Conservation (phyloP, 164 flowering plant species). For the Berberis vulgaris region DNA sequence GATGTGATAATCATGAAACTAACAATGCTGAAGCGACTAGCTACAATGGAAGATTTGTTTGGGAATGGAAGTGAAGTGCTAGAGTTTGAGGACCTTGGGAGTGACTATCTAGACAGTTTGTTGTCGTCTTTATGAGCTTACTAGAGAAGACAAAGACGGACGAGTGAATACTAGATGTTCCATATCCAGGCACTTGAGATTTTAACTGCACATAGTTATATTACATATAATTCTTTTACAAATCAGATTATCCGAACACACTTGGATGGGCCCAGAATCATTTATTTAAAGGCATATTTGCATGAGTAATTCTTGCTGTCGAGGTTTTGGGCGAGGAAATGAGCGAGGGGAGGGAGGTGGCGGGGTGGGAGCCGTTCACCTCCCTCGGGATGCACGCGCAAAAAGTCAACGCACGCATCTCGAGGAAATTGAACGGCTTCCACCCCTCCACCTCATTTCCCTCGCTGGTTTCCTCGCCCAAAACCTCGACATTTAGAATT, state of each 20-base stretch:
- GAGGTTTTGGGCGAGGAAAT: too few relatives aligned
- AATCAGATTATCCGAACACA: neutral
- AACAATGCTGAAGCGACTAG: slow-evolving; percentile 27
- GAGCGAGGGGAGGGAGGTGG: too few relatives aligned
- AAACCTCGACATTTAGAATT: too few relatives aligned
- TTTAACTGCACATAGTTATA: neutral
- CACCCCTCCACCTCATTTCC: too few relatives aligned
- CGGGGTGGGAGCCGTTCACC: too few relatives aligned
- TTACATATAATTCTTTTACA: neutral
- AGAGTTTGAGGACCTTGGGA: slow-evolving; percentile 68
- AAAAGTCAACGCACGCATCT: too few relatives aligned
- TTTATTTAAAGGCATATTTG: slow-evolving; percentile 2
- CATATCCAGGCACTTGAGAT: neutral
- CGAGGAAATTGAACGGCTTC: too few relatives aligned
- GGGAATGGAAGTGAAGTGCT: slow-evolving; percentile 28
- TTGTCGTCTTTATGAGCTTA: slow-evolving; percentile 26
- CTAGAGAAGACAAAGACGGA: neutral
- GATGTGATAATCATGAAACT: slow-evolving; percentile 14
- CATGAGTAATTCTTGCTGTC: too few relatives aligned
- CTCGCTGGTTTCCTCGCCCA: too few relatives aligned
- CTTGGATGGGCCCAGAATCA: slow-evolving; percentile 1
- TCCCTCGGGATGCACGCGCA: too few relatives aligned
- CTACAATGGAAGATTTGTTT: slow-evolving; percentile 12
- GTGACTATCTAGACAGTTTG: slow-evolving; percentile 61
- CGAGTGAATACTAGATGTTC: neutral